These are phyloP conservation scores for Tephrocybe sp. DNA, from an alignment of 768 basidiomycete genomes.

Conservation along the genomic window DNA sequence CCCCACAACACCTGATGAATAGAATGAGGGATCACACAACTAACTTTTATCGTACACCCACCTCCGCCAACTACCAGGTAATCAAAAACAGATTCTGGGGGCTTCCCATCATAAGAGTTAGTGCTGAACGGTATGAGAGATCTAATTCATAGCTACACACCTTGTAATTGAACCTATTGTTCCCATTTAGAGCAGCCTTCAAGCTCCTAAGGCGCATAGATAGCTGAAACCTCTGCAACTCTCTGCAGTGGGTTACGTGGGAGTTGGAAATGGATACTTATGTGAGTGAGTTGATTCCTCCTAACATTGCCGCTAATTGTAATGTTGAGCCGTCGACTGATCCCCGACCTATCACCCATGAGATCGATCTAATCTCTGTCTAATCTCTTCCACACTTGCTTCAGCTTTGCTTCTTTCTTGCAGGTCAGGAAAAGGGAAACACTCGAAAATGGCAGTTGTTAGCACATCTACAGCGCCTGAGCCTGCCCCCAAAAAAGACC, in stretches of 20 bases:
- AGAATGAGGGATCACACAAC: neutral
- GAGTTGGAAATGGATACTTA: too few species aligned
- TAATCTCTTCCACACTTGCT: too few species aligned
- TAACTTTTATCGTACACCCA: slow-evolving; percentile 26
- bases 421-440: too few species aligned
- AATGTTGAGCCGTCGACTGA: too few species aligned
- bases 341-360: too few species aligned
- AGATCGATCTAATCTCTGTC: too few species aligned
- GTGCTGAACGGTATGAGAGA: neutral
- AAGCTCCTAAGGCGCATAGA: slow-evolving; percentile 51
- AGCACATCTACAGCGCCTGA: slow-evolving; percentile 32
- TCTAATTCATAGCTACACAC: too few species aligned
- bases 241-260: too few species aligned
- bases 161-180: slow-evolving; percentile 61
- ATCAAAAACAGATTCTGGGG: slow-evolving; percentile 75
- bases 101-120: slow-evolving; percentile 30
- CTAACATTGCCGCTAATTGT: too few species aligned
- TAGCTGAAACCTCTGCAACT: neutral
- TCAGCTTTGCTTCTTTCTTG: too few species aligned
- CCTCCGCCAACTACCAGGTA: slow-evolving; percentile 90
- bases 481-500: slow-evolving; percentile 27
- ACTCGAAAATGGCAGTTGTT: slow-evolving; percentile 20
- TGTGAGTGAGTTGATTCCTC: too few species aligned
- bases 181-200: slow-evolving; percentile 60
- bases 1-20: slow-evolving; percentile 84